A percentile compares a stretch with the other conserved stretches of the same genome.
Conservation (phyloP, 768 basidiomycete genomes). For the Hebeloma cylindrosporum region DNA sequence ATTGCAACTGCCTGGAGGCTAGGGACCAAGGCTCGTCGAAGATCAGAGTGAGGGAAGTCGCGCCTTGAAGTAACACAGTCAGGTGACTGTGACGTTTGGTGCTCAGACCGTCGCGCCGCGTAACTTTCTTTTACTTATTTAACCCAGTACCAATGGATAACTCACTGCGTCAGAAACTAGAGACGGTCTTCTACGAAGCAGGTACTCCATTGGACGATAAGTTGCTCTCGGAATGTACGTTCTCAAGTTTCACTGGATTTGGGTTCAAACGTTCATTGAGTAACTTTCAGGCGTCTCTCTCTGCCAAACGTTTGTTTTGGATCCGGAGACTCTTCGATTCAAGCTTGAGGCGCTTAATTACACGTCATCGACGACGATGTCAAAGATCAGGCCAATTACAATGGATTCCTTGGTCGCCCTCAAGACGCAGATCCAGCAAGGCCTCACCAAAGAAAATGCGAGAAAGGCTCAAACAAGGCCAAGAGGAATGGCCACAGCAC, state of each 20-base stretch:
- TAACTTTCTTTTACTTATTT: background rate
- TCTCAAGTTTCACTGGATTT: background rate
- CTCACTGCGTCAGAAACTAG: constrained; percentile 26
- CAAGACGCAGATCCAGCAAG: constrained; percentile 49
- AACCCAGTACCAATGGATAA: constrained; percentile 18
- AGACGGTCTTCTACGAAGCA: constrained; percentile 25
- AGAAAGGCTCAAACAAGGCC: constrained; percentile 33
- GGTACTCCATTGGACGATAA: constrained; percentile 38
- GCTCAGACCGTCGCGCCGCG: constrained; percentile 15
- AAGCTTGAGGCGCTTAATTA: constrained; percentile 68
- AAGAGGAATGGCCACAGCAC: constrained; percentile 25
- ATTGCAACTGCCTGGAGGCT: too few relatives aligned
- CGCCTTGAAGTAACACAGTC: too few relatives aligned
- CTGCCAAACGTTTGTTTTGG: constrained; percentile 60
- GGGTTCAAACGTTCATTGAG: background rate
- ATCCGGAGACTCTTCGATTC: constrained; percentile 54
- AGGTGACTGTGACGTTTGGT: too few relatives aligned
- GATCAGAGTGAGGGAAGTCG: too few relatives aligned
- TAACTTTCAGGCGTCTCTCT: constrained; percentile 55
- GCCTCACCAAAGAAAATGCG: constrained; percentile 34
- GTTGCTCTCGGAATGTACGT: constrained; percentile 53
- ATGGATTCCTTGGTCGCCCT: constrained; percentile 51
- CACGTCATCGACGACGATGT: constrained; percentile 32
- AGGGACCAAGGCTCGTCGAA: too few relatives aligned
- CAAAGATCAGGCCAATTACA: constrained; percentile 39